These are phyloP conservation scores for Pilasporangium apinafurcum DNA, from an alignment of 352 stramenopile species.

Conservation along the genomic window DNA sequence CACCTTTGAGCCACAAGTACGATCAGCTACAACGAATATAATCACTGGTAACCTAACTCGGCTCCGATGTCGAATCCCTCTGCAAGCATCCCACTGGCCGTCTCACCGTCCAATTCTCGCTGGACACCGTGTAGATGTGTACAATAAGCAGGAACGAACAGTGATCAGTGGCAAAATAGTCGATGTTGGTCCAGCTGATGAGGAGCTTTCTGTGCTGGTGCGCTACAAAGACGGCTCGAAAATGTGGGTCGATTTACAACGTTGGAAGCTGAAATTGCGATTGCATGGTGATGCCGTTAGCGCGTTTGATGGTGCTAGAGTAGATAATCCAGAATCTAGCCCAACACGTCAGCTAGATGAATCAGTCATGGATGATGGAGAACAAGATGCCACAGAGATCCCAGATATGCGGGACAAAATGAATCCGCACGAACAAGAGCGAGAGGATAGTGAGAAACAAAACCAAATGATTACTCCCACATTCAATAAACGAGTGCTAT, in stretches of 20 bases:
- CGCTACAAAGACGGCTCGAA: slow-evolving; percentile 20
- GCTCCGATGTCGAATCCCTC: slow-evolving; percentile 15
- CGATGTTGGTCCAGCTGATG: slow-evolving; percentile 1
- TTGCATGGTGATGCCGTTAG: slow-evolving; percentile 10
- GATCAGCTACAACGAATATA: neutral
- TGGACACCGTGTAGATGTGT: slow-evolving; percentile 20
- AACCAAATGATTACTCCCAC: too few relatives aligned
- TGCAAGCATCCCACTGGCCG: slow-evolving; percentile 15
- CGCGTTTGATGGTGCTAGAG: too few relatives aligned
- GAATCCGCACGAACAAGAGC: too few relatives aligned
- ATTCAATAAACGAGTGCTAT: too few relatives aligned
- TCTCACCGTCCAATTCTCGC: slow-evolving; percentile 11
- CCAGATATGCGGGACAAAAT: too few relatives aligned
- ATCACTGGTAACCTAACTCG: slow-evolving; percentile 6
- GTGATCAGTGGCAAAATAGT: slow-evolving; percentile 17
- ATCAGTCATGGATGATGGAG: too few relatives aligned
- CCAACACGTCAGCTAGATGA: too few relatives aligned
- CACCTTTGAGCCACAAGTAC: slow-evolving; percentile 10
- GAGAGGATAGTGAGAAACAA: too few relatives aligned
- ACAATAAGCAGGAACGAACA: slow-evolving; percentile 11
- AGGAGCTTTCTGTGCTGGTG: slow-evolving; percentile 11
- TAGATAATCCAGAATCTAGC: too few relatives aligned
- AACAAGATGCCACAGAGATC: too few relatives aligned
- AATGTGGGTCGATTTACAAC: slow-evolving; percentile 14
- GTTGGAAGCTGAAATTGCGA: slow-evolving; percentile 18